Conservation (phyloP, 2,329 filamentous ascomycete species). For the Colletotrichum endophyticum region DNA sequence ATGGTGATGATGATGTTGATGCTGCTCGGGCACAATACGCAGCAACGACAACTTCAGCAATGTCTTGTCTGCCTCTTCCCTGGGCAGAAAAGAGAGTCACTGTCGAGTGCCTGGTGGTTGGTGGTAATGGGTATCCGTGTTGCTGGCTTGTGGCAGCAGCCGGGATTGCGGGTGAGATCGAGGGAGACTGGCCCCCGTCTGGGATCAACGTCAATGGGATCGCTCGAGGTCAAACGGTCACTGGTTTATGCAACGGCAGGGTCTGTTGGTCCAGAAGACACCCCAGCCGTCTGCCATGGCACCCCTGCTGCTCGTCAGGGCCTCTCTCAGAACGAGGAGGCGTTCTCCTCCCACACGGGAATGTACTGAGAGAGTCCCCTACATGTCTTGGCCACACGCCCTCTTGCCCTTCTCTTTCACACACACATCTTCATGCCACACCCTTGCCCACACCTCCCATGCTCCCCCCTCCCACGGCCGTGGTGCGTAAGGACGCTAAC, state of each 20-base stretch:
- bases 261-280: conserved; percentile 15
- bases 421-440: conserved; percentile 2
- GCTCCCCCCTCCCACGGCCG: conserved; percentile 12
- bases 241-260: conserved; percentile 30
- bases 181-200: conserved; percentile 29
- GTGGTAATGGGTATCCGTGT: conserved; percentile 17
- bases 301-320: conserved; percentile 4
- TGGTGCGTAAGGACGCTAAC: conserved; percentile 12
- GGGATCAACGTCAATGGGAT: conserved; percentile 39
- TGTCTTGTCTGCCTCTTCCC: conserved; percentile 14
- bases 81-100: conserved; percentile 12
- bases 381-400: conserved; percentile 25
- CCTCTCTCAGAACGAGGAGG: not conserved
- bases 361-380: conserved; percentile 17
- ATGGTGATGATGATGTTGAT: no score
- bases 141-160: conserved; percentile 15
- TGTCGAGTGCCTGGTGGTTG: not conserved
- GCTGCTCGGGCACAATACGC: not conserved
- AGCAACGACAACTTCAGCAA: conserved; percentile 3
- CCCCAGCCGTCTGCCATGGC: conserved; percentile 21
- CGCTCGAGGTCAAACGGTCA: conserved; percentile 43
- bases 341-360: conserved; percentile 6
- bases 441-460: not conserved
- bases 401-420: conserved; percentile 23
- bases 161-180: conserved; percentile 35